Conservation (phyloP, 1,284 basidiomycete species). For the Paramarasmius palmivorus region DNA sequence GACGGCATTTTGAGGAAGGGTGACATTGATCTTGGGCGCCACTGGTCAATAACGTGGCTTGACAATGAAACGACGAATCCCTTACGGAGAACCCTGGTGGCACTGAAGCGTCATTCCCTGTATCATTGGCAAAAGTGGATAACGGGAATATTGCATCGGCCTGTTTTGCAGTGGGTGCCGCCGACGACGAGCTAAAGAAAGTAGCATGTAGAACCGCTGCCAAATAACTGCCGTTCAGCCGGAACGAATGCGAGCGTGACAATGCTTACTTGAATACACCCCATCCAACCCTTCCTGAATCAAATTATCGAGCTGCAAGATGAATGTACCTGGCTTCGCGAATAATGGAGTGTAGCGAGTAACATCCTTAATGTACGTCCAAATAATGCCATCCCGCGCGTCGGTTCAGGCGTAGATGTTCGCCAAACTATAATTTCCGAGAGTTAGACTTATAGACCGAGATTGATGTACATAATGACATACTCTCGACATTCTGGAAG, state of each 20-base stretch:
- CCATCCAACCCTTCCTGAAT: constrained; percentile 59
- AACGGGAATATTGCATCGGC: constrained; percentile 40
- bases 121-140: constrained; percentile 26
- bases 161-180: constrained; percentile 56
- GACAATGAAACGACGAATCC: neutral
- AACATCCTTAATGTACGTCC: constrained; percentile 78
- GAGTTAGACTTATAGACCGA: neutral
- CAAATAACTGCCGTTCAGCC: neutral
- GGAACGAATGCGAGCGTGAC: neutral
- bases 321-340: constrained; percentile 62
- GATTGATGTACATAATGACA: constrained; percentile 20
- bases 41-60: neutral
- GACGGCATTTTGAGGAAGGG: constrained; percentile 67
- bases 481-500: constrained; percentile 76
- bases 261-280: constrained; percentile 61
- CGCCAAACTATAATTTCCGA: constrained; percentile 57
- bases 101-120: constrained; percentile 67
- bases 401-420: constrained; percentile 79
- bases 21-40: constrained; percentile 56
- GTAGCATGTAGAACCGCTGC: constrained; percentile 69
- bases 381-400: constrained; percentile 69
- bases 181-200: constrained; percentile 60
- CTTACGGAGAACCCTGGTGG: constrained; percentile 71
- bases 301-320: constrained; percentile 73
- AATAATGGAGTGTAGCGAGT: constrained; percentile 74